phyloP scores from a whole-genome alignment of 2,329 filamentous ascomycete genomes.

The Bipolaris cookei region DNA sequence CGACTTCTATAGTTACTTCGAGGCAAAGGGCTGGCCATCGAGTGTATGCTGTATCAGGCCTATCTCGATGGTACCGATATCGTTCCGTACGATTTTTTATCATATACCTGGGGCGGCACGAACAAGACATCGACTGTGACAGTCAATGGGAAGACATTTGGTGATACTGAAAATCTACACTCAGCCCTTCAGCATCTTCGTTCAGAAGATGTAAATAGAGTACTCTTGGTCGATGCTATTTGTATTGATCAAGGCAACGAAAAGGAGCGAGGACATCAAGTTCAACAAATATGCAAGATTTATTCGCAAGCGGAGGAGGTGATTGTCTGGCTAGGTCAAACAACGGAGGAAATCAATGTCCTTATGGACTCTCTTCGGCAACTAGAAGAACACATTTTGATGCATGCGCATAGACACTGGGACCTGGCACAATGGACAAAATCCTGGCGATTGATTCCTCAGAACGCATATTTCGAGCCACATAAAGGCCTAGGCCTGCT shows the following conservation, averaged over 20 bases:
- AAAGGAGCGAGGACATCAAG: background rate
- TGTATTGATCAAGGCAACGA: slow-evolving; percentile 2
- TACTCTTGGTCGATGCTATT: slow-evolving; percentile 5
- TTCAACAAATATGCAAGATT: slow-evolving; percentile 3
- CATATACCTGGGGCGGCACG: background rate
- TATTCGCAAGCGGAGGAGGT: background rate
- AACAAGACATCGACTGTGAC: background rate
- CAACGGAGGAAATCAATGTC: background rate
- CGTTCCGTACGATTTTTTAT: background rate
- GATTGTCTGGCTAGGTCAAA: background rate
- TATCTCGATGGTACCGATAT: background rate
- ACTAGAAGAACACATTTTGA: background rate
- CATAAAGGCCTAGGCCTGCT: background rate
- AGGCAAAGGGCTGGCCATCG: background rate
- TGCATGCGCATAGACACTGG: no score
- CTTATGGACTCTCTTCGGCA: background rate
- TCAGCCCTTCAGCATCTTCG: background rate
- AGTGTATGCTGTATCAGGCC: background rate
- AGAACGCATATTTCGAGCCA: background rate
- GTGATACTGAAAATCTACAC: background rate
- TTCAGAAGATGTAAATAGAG: background rate
- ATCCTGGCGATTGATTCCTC: background rate
- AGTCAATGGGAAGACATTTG: background rate
- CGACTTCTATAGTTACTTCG: background rate
- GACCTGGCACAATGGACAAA: background rate